phyloP scores from a whole-genome alignment of 2,329 filamentous ascomycete genomes.

The Claviceps fusiformis region DNA sequence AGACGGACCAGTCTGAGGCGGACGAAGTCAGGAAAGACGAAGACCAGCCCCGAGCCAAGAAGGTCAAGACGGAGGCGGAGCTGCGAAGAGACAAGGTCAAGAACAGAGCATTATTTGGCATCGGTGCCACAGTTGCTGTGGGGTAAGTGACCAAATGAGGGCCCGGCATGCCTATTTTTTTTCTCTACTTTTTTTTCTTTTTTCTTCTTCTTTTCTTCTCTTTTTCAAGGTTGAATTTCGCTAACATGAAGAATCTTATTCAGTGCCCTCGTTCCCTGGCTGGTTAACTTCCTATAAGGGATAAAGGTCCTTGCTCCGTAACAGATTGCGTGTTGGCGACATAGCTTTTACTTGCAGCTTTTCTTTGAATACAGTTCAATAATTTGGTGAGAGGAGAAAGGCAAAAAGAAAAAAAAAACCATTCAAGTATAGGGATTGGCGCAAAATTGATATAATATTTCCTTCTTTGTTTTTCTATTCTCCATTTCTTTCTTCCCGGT shows the following conservation, averaged over 20 bases:
- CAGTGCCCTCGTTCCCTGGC: slow-evolving; percentile 36
- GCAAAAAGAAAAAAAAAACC: no score
- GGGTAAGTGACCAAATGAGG: slow-evolving; percentile 63
- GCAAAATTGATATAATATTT: neutral
- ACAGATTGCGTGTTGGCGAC: neutral
- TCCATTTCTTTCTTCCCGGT: neutral
- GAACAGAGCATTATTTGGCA: slow-evolving; percentile 71
- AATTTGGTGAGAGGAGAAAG: neutral
- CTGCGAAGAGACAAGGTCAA: slow-evolving; percentile 76
- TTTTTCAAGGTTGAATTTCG: no score
- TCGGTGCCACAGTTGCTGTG: slow-evolving; percentile 75
- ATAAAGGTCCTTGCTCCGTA: neutral
- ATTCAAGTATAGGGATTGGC: neutral
- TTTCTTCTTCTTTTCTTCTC: neutral
- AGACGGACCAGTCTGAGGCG: slow-evolving; percentile 19
- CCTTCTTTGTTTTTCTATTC: neutral
- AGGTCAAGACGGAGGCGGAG: slow-evolving; percentile 66
- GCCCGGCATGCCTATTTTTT: no score
- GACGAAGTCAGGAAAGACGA: slow-evolving; percentile 23
- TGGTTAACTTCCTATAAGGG: slow-evolving; percentile 35
- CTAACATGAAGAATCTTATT: neutral
- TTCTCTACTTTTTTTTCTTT: neutral
- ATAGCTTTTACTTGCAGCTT: neutral
- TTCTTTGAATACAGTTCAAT: slow-evolving; percentile 1
- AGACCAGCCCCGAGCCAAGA: slow-evolving; percentile 51